Conservation (phyloP, 371 early-diverging fungal genomes). For the Cokeromyces recurvatus region DNA sequence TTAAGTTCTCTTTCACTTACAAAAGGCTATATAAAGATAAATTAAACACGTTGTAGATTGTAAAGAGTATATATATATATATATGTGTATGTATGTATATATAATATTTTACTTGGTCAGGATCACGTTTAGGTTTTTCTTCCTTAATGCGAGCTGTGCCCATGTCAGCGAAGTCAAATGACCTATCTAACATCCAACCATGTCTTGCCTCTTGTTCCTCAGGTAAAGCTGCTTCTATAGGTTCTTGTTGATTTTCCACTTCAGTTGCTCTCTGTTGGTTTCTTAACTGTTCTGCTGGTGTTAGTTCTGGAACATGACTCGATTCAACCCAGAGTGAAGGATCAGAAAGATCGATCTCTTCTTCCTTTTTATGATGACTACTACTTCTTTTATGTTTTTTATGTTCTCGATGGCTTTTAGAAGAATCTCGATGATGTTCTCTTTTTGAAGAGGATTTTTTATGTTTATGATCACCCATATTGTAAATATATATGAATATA, state of each 20-base stretch:
- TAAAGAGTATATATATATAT: not conserved
- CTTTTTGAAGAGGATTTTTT: slow-evolving; percentile 27
- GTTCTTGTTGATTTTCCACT: slow-evolving; percentile 1
- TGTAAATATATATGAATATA: not conserved
- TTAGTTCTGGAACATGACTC: not conserved
- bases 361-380: not conserved
- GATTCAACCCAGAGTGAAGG: slow-evolving; percentile 46
- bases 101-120: slow-evolving; percentile 28
- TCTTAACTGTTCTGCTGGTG: slow-evolving; percentile 15
- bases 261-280: slow-evolving; percentile 8
- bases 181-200: slow-evolving; percentile 43
- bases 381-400: slow-evolving; percentile 34
- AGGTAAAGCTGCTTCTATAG: not conserved
- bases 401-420: slow-evolving; percentile 12
- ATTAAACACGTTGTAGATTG: no score
- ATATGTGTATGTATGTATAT: not conserved
- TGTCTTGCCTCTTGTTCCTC: slow-evolving; percentile 25
- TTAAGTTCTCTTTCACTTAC: slow-evolving; percentile 55
- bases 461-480: slow-evolving; percentile 43
- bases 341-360: slow-evolving; percentile 41
- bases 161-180: slow-evolving; percentile 39
- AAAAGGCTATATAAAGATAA: slow-evolving; percentile 29
- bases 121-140: slow-evolving; percentile 31
- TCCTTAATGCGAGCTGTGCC: slow-evolving; percentile 24
- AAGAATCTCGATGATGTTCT: slow-evolving; percentile 14